Base-by-base conservation (phyloP, 306 rosid genomes). In the Citrullus colocynthis region DNA sequence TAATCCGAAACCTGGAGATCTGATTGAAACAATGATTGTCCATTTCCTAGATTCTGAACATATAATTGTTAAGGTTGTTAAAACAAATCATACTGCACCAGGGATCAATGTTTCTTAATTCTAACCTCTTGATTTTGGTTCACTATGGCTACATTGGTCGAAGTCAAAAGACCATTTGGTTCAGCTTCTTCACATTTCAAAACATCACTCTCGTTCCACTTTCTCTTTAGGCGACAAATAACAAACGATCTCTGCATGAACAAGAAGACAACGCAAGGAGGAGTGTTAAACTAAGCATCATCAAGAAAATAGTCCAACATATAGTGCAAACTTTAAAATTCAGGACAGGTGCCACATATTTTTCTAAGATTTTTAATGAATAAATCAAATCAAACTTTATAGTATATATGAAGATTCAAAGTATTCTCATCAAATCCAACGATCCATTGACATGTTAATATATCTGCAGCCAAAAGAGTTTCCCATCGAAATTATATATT, bases 241-340 rank as follows among this genome's bases (percentile, higher is more conserved):
- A 88, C 97, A 58, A 82, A 86, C 52, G 81, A 37, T 55, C 74
- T 83, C 98, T 91, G 78, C 81, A 81, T 10, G 77, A 79, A 63
- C 73, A 62, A 75, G 51, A 83, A 54, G 61, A 32, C 17, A 24
- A 69, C 3, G 11, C 39, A 15, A 32, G 39, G 39, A 30, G 41
- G 39, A 61, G 41, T 28, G 16, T 6, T 61, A 30, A 30, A 61
- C 41, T 30, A 61, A 61, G 0, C 39, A 60, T 60, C 66, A 10
- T 60, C 14, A 28, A 24, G 39, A 30, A 24, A 60, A 11, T 10
- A 12, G 39, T 28, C 37, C 65, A 12, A 28, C 18, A 30, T 61
- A 28, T 13, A 30, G 18, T 61, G 18, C 18, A 60, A 28, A 30
- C 4, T 14, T n/a, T 61, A 11, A 61, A 61, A 30, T 30, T 61